phyloP scores from a whole-genome alignment of 352 stramenopile genomes.

The Globisporangium apiculatum region DNA sequence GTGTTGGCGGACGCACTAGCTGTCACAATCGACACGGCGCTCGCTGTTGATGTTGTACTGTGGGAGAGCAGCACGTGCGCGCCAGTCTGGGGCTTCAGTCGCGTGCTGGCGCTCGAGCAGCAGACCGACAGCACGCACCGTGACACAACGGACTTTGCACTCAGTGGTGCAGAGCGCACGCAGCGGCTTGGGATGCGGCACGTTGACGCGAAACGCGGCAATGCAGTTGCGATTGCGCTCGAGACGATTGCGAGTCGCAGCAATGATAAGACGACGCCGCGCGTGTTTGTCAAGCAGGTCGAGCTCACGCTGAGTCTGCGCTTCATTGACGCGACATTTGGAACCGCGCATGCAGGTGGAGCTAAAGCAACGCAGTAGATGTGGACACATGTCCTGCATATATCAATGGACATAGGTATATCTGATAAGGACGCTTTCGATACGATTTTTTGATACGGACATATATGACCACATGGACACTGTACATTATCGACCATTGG shows the following conservation, averaged over 20 bases:
- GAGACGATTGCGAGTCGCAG: constrained; percentile 7
- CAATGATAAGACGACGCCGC: constrained; percentile 1
- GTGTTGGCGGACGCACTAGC: constrained; percentile 41
- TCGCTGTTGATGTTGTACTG: constrained; percentile 47
- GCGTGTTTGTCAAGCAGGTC: constrained; percentile 33
- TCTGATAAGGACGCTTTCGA: too few relatives aligned
- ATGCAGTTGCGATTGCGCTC: constrained; percentile 19
- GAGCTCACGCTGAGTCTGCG: constrained; percentile 26
- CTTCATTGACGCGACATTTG: constrained; percentile 50
- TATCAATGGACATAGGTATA: too few relatives aligned
- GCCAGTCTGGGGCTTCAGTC: constrained; percentile 43
- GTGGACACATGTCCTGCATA: too few relatives aligned
- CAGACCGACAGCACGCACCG: not conserved
- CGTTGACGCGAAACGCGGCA: constrained; percentile 21
- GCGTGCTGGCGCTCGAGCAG: constrained; percentile 17
- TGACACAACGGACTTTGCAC: constrained; percentile 16
- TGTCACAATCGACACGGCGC: constrained; percentile 23
- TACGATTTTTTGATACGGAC: not conserved
- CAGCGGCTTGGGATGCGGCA: constrained; percentile 17
- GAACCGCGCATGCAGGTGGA: constrained; percentile 26
- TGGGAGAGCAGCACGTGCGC: constrained; percentile 40
- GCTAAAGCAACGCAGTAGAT: constrained; percentile 4
- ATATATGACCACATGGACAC: not conserved
- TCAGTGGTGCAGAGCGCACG: constrained; percentile 13
- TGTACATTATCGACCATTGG: too few relatives aligned